These are phyloP conservation scores for Ballota nigra DNA, from an alignment of 257 asterid species.

Conservation along the genomic window DNA sequence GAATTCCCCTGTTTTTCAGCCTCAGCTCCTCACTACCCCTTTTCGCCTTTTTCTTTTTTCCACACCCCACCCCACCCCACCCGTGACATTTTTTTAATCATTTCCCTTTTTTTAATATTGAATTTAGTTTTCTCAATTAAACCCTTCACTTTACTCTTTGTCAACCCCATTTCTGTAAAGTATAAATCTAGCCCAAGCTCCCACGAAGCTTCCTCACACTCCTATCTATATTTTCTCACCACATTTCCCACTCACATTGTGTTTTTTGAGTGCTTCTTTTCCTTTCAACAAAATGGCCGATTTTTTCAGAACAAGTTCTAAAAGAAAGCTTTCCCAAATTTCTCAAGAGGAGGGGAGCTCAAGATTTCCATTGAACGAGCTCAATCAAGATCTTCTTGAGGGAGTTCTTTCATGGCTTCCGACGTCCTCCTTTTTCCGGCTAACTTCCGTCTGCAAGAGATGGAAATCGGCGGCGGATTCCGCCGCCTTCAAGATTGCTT, in stretches of 20 bases:
- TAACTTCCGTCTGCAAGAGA: conserved; percentile 64
- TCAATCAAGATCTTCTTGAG: conserved; percentile 86
- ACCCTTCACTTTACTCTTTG: conserved; percentile 43
- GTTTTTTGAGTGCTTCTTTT: background rate
- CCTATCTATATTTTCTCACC: conserved; percentile 6
- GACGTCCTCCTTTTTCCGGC: conserved; percentile 54
- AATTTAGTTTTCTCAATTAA: conserved; percentile 42
- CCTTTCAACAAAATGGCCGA: conserved; percentile 22
- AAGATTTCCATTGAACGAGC: conserved; percentile 48
- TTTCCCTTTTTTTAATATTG: background rate
- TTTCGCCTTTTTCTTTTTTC: conserved; percentile 43
- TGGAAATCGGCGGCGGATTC: conserved; percentile 73
- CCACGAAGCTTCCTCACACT: conserved; percentile 21
- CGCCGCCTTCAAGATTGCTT: conserved; percentile 57
- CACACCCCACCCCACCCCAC: conserved; percentile 38
- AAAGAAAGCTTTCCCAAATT: conserved; percentile 22
- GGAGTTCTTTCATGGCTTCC: conserved; percentile 83
- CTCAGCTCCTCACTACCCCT: conserved; percentile 19
- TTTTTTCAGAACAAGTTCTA: conserved; percentile 11
- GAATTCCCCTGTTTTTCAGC: conserved; percentile 25
- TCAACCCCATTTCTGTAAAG: conserved; percentile 37
- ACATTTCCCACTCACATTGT: background rate
- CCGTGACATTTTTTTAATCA: conserved; percentile 53
- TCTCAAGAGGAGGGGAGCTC: conserved; percentile 12
- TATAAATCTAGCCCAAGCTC: conserved; percentile 13